Evolutionary conservation across 73 alveolate species (phyloP), one percentile per base, ranked within the genome.

Genomic region (Tetrahymena thermophila): DNA sequence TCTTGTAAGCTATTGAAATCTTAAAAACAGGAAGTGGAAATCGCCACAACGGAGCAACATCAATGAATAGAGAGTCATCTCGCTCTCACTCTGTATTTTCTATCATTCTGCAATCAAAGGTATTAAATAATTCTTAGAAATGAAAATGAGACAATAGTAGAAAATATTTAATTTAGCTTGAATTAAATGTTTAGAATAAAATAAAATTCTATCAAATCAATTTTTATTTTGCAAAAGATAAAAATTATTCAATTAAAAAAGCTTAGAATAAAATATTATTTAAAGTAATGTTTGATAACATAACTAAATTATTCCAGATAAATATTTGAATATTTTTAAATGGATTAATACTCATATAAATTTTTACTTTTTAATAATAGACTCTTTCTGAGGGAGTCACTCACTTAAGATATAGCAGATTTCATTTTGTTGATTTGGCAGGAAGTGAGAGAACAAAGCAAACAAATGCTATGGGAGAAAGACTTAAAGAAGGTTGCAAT

Each of bases 381-480:
- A 83, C 96, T 58, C 50, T 95, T 84, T 94, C 94, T 55, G 96
- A 94, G 55, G 93, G 89, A 93, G 97, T 95, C 55, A 95, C 94
- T 23, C 99, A 98, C 34, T 95, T 96, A 85, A 97, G 98, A 97
- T 97, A 96, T 38, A 99, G 99, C 13, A 96, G 99, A 96, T 98
- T 99, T 85, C 99, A 98, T 93, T 98, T 99, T 96, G 99, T 99
- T 13, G 99, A 99, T 97, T 96, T 99, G 96, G 99, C 99, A 13
- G 99, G 99, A 42, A 97, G 99, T 97, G 99, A 99, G 96, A 99
- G 99, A 95, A 98, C 98, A 34, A 98, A 99, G 93, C 97, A 98
- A 94, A 97, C 99, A 44, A 98, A 99, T 35, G 99, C 99, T 84
- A 93, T 97, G 58, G 99, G 98, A 3, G 98, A 97, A 83, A 98